Conservation (phyloP, 306 rosid genomes). For the Lithocarpus polystachyus region DNA sequence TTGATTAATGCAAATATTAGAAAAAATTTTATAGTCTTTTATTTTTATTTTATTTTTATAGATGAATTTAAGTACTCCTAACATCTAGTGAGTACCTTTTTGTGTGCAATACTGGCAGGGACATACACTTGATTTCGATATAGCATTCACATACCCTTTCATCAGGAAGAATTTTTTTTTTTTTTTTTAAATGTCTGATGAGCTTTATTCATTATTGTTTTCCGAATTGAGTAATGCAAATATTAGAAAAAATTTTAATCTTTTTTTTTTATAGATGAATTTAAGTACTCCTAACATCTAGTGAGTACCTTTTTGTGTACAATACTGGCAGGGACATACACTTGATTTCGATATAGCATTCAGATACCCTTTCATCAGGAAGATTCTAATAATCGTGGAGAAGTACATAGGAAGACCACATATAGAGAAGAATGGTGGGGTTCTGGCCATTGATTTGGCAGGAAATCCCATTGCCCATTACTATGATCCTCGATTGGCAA, state of each 20-base stretch:
- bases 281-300: background rate
- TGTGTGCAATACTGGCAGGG: constrained; percentile 36
- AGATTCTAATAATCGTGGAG: constrained; percentile 28
- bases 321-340: constrained; percentile 39
- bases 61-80: background rate
- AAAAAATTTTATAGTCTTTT: no score
- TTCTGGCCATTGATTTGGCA: constrained; percentile 49
- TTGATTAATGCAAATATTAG: no score
- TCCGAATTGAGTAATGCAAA: no score
- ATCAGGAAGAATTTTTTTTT: constrained; percentile 22
- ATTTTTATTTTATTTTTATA: background rate
- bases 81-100: background rate
- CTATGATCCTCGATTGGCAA: constrained; percentile 36
- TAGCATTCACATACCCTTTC: constrained; percentile 40
- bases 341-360: constrained; percentile 22
- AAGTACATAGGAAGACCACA: constrained; percentile 17
- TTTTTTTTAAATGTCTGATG: background rate
- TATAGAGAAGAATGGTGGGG: constrained; percentile 49
- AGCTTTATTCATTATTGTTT: background rate
- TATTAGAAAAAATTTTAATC: no score
- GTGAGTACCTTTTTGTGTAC: background rate
- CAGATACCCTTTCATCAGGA: constrained; percentile 55
- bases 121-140: constrained; percentile 19
- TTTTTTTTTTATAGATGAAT: no score
- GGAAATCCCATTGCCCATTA: constrained; percentile 50